Base-by-base conservation (phyloP, 805 yeast species). In the Naumovozyma baii region DNA sequence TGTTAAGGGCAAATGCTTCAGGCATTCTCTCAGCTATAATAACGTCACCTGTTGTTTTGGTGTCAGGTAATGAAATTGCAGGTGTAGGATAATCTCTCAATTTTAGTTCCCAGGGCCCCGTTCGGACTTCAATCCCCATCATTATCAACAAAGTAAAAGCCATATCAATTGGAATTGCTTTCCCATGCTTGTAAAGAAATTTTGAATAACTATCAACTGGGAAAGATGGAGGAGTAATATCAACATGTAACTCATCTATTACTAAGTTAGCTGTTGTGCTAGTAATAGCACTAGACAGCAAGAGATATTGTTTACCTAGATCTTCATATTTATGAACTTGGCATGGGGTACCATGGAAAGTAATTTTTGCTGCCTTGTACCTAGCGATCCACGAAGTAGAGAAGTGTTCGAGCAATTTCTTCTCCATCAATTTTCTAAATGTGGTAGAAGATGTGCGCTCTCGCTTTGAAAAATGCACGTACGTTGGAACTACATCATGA, bases 81-180 rank as follows among this genome's bases (percentile, higher is more conserved):
- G 87, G 83, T 2, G 76, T 48, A 2, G 79, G 74, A 51, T 73
- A 78, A 51, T 77, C 82, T 41, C 72, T 63, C 13, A 78, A 50
- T 39, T 64, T 68, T 26, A 74, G 55, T 28, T 67, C 66, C 54
- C 72, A 59, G 7, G 63, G 53, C 16, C 63, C 61, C 29, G 75
- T 70, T 40, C 55, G 62, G 9, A 78, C 49, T n/a, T 64, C 63
- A 8, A 75, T 42, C 36, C 63, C 68, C 36, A 75, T 42, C 1
- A 82, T 78, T 5, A 75, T 54, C 31, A 79, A 59, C 17, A 78
- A 69, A 5, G 83, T 75, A 50, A 78, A 80, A 4, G 55, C 57
- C 39, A 62, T 63, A 37, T 69, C 64, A 35, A 59, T 67, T 0
- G 86, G 85, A 42, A 76, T 75, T 1, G 72, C 70, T 43, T 74